These are phyloP conservation scores for Tagetes erecta DNA, from an alignment of 129 eudicot species.

Conservation along the genomic window DNA sequence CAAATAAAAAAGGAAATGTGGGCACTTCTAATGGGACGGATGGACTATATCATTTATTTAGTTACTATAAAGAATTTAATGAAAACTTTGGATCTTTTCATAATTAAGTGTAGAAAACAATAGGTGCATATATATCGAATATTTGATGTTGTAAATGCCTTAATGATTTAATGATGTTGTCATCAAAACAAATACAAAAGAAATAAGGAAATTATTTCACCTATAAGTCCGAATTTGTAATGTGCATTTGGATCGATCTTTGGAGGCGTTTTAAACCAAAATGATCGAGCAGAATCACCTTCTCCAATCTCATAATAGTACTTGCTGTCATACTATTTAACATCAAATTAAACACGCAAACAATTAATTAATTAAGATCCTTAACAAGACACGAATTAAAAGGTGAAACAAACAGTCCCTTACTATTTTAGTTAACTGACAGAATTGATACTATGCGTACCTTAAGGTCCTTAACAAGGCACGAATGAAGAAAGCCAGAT, in stretches of 20 bases:
- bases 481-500: conserved; percentile 84
- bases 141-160: too few species aligned
- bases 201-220: conserved; percentile 31
- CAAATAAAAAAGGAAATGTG: too few species aligned
- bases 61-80: too few species aligned
- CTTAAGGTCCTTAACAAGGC: conserved; percentile 71
- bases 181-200: not conserved
- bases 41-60: too few species aligned
- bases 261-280: conserved; percentile 96
- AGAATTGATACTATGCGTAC: conserved; percentile 31
- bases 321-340: conserved; percentile 61
- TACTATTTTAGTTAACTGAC: conserved; percentile 12
- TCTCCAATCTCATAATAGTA: conserved; percentile 82
- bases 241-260: conserved; percentile 66
- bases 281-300: conserved; percentile 70
- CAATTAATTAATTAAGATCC: too few species aligned
- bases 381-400: too few species aligned
- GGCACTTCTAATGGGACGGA: too few species aligned
- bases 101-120: too few species aligned
- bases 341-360: too few species aligned
- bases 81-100: too few species aligned
- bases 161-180: too few species aligned
- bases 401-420: conserved; percentile 8
- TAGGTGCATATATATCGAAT: too few species aligned
- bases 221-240: conserved; percentile 91